Conservation (phyloP, 306 rosid genomes). For the Vigna radiata region DNA sequence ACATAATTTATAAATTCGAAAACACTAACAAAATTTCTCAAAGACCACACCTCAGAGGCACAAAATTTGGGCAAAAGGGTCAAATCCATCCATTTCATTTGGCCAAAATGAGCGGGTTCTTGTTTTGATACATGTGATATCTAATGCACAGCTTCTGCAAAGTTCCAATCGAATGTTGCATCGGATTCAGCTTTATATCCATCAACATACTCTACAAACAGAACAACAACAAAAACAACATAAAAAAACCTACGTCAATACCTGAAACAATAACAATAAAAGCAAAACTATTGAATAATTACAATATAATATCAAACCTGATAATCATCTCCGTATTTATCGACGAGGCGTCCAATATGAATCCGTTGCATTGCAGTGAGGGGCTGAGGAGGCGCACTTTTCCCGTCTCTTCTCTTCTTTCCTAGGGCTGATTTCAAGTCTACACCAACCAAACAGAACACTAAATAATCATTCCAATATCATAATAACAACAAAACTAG, state of each 20-base stretch:
- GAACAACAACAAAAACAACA: neutral
- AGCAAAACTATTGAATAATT: too few species aligned
- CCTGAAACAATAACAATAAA: neutral
- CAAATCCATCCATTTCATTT: slow-evolving; percentile 7
- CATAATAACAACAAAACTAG: neutral
- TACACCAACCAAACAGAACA: slow-evolving; percentile 43
- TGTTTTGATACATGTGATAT: slow-evolving; percentile 26
- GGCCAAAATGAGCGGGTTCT: slow-evolving; percentile 35
- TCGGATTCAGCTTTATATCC: slow-evolving; percentile 80
- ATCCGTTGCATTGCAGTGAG: slow-evolving; percentile 78
- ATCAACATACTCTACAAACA: slow-evolving; percentile 77
- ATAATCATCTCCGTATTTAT: slow-evolving; percentile 73
- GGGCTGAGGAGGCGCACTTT: slow-evolving; percentile 64
- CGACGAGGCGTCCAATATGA: slow-evolving; percentile 65
- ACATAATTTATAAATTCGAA: neutral
- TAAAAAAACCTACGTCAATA: slow-evolving; percentile 4
- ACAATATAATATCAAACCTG: slow-evolving; percentile 50
- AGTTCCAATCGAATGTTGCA: slow-evolving; percentile 89
- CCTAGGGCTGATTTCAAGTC: slow-evolving; percentile 88
- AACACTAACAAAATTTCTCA: neutral
- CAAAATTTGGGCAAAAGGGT: neutral
- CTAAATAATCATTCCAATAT: neutral
- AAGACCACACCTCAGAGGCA: too few species aligned
- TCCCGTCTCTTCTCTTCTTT: slow-evolving; percentile 88
- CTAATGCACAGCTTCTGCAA: slow-evolving; percentile 80